Evolutionary conservation across 2,329 filamentous ascomycete species (phyloP), one percentile per base, ranked within the genome.

Genomic region (Diaporthe citri): DNA sequence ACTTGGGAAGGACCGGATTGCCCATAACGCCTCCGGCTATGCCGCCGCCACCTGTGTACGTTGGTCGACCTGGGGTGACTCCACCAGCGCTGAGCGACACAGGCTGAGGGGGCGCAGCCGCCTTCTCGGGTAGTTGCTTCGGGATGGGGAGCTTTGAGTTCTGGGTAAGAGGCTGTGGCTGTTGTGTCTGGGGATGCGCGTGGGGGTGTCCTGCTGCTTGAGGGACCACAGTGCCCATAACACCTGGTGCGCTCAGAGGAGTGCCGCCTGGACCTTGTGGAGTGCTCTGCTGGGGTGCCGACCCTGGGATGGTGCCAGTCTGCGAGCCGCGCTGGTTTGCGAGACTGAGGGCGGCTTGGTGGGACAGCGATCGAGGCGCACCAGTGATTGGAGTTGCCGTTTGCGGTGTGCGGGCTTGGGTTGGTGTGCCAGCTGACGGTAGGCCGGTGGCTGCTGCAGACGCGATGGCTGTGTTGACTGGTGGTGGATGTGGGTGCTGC

Each of bases 1-100:
- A 91, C 81, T 95, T 96, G 73, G 92, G 87, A 76, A 98, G 90
- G 2, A 95, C 94, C 0, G 97, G 96, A 80, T 98, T 95, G 70
- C 93, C 93, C 89, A 98, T 94, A 67, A 97, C 93, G 71, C 95
- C 95, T 71, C 93, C 93, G 0, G 93, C 90, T 9, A 92, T 92
- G 77, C 94, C 94, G 71, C 91, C 92, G 31, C 95, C 95, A 67
- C 93, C 93, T 25, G 92, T 92, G 80, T 97, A 90, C 0, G 96
- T 97, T n/a, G 97, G 97, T 10, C 97, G 92, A 85, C 90, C 81
- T 86, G 90, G 77, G 84, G 91, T 86, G 28, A 89, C 86, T 52
- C 89, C 92, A n/a, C 89, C 89, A 10, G 74, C 46, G 25, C 86
- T 87, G 43, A 96, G 93, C 15, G 89, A 83, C 31, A 98, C 95